Percentiles rank a stretch among this genome's conserved stretches.
phyloP scores from a whole-genome alignment of 495 filamentous ascomycete genomes.

The Chlorociboria aeruginascens region DNA sequence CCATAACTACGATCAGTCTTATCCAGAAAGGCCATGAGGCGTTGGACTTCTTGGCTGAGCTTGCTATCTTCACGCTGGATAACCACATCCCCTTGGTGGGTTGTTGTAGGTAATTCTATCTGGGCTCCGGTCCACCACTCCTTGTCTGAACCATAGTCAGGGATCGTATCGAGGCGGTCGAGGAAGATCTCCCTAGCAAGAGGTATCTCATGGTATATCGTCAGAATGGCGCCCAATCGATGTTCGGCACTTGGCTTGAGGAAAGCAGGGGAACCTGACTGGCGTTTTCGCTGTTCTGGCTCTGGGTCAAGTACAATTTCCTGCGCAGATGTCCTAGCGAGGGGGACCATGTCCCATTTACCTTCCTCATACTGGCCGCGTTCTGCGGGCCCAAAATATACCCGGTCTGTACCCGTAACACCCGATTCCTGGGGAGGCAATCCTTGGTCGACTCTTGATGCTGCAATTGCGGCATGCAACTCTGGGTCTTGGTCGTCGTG shows the following conservation, averaged over 20 bases:
- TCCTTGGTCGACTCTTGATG: conserved; percentile 23
- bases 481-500: conserved; percentile 44
- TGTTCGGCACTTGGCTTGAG: conserved; percentile 52
- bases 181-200: conserved; percentile 64
- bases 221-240: conserved; percentile 56
- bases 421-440: conserved; percentile 34
- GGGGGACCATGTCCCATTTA: conserved; percentile 64
- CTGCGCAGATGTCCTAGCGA: conserved; percentile 34
- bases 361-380: conserved; percentile 56
- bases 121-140: conserved; percentile 80
- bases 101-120: conserved; percentile 42
- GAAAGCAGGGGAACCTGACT: conserved; percentile 51
- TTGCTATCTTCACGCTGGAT: conserved; percentile 16
- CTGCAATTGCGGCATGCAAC: conserved; percentile 33
- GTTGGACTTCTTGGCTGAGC: conserved; percentile 50
- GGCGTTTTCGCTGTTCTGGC: conserved; percentile 47
- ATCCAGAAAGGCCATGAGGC: conserved; percentile 81
- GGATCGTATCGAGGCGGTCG: conserved; percentile 32
- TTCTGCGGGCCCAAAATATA: conserved; percentile 61
- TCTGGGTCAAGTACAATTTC: conserved; percentile 51
- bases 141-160: conserved; percentile 39
- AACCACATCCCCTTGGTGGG: conserved; percentile 8
- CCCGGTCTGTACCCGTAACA: conserved; percentile 21
- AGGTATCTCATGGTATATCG: conserved; percentile 79
- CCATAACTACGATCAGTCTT: conserved; percentile 70